Evolutionary conservation across 1,284 basidiomycete species (phyloP).

Genomic region (Apiotrichum laibachii): DNA sequence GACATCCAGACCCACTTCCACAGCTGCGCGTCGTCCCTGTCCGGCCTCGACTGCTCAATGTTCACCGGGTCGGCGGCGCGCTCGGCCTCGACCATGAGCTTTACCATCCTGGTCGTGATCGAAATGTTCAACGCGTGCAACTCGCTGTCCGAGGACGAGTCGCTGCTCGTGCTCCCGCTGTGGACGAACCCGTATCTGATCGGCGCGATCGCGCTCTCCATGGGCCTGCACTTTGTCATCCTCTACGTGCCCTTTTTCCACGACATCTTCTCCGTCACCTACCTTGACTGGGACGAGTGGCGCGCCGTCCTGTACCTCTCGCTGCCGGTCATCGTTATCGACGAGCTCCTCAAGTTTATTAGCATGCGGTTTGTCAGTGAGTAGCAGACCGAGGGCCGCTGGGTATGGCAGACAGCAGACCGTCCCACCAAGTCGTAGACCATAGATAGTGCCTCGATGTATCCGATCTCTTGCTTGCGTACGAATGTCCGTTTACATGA

Average conservation of each 20-base stretch:
- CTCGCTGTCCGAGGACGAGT: conserved; percentile 95
- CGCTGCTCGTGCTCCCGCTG: conserved; percentile 76
- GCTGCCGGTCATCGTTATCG: conserved; percentile 82
- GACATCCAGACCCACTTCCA: conserved; percentile 84
- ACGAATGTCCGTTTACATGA: no score
- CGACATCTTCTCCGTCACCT: conserved; percentile 86
- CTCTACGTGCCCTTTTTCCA: conserved; percentile 92
- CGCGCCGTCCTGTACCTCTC: conserved; percentile 87
- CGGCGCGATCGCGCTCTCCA: conserved; percentile 79
- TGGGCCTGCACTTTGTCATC: conserved; percentile 89
- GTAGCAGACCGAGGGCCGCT: neutral
- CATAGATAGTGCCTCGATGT: neutral
- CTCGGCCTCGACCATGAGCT: conserved; percentile 87
- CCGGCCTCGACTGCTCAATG: conserved; percentile 88
- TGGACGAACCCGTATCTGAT: conserved; percentile 94
- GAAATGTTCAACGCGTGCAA: conserved; percentile 99
- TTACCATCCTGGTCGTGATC: conserved; percentile 68
- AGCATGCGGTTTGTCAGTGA: conserved; percentile 15
- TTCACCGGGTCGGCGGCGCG: conserved; percentile 80
- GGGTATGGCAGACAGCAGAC: no score
- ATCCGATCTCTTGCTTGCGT: no score
- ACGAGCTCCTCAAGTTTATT: conserved; percentile 78
- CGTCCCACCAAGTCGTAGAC: neutral
- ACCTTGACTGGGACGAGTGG: conserved; percentile 91
- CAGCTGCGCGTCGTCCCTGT: conserved; percentile 75